A percentile compares a stretch with the other conserved stretches of the same genome.
Conservation (phyloP, 306 rosid genomes). For the Sindora glabra region DNA sequence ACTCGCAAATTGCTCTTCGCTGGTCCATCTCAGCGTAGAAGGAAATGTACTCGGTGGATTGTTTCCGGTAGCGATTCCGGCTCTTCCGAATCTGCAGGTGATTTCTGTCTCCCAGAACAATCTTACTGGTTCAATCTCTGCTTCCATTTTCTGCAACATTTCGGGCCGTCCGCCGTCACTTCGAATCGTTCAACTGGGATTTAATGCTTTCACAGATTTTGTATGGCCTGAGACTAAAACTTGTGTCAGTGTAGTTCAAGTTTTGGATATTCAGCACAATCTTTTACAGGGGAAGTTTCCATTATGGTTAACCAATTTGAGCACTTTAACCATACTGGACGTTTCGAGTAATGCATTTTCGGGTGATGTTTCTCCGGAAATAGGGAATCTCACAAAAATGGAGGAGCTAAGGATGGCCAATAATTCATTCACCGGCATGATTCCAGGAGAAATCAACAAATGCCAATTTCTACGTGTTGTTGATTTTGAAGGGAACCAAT, state of each 20-base stretch:
- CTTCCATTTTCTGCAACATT: constrained; percentile 65
- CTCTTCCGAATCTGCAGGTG: constrained; percentile 73
- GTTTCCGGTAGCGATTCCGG: constrained; percentile 70
- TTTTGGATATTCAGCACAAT: constrained; percentile 68
- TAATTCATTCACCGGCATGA: constrained; percentile 52
- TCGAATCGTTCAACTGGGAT: constrained; percentile 68
- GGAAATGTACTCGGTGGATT: constrained; percentile 73
- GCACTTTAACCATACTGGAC: constrained; percentile 48
- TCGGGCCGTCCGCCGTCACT: constrained; percentile 62
- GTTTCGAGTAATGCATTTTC: constrained; percentile 63
- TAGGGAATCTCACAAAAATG: constrained; percentile 44
- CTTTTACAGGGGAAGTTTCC: constrained; percentile 57
- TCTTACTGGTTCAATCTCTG: constrained; percentile 68
- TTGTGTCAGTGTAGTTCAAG: constrained; percentile 60
- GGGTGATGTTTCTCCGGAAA: constrained; percentile 44
- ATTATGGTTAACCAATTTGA: constrained; percentile 47
- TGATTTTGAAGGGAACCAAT: constrained; percentile 66
- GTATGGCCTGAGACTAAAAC: constrained; percentile 37
- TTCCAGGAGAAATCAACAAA: constrained; percentile 66
- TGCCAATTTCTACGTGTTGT: constrained; percentile 47
- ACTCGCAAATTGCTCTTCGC: constrained; percentile 71
- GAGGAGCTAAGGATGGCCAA: constrained; percentile 62
- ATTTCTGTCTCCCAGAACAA: constrained; percentile 62
- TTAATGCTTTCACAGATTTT: constrained; percentile 68
- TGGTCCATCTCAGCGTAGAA: constrained; percentile 70